These are phyloP conservation scores for Huntiella moniliformis DNA, from an alignment of 2,329 filamentous ascomycete genomes.

Conservation along the genomic window DNA sequence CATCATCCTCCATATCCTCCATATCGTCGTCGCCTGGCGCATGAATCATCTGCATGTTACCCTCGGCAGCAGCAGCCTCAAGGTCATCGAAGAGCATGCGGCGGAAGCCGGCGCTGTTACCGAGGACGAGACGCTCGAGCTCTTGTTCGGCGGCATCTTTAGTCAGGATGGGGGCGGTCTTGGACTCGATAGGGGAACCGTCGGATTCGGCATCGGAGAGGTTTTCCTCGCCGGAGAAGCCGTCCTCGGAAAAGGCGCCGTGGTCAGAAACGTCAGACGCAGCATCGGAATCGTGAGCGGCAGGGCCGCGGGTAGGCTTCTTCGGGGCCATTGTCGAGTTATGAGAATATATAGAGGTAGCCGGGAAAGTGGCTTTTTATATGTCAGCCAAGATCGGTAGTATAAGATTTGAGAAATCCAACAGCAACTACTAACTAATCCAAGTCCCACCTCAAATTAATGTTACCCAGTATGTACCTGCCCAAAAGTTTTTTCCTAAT, in stretches of 20 bases:
- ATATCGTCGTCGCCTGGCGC: constrained; percentile 28
- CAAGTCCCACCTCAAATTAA: too few relatives aligned
- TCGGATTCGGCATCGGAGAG: constrained; percentile 13
- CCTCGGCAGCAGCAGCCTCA: constrained; percentile 15
- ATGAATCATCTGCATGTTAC: constrained; percentile 20
- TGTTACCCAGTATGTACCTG: not conserved
- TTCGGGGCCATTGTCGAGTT: constrained; percentile 6
- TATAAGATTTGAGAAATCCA: too few relatives aligned
- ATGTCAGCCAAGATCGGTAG: too few relatives aligned
- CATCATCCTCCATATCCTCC: constrained; percentile 51
- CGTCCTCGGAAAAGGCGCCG: constrained; percentile 14
- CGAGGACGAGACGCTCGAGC: constrained; percentile 74
- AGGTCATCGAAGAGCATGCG: constrained; percentile 42
- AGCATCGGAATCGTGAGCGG: too few relatives aligned
- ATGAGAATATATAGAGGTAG: not conserved
- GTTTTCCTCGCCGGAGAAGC: constrained; percentile 15
- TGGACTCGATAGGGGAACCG: constrained; percentile 11
- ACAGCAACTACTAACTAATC: too few relatives aligned
- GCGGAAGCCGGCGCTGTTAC: constrained; percentile 67
- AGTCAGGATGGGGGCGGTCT: constrained; percentile 23
- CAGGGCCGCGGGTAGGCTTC: not conserved
- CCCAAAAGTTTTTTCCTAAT: constrained; percentile 10
- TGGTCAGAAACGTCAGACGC: not conserved
- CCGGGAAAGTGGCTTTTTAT: too few relatives aligned
- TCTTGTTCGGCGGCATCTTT: constrained; percentile 74